Base-by-base conservation (phyloP, 1,284 basidiomycete genomes). In the Ceratobasidium sp. region DNA sequence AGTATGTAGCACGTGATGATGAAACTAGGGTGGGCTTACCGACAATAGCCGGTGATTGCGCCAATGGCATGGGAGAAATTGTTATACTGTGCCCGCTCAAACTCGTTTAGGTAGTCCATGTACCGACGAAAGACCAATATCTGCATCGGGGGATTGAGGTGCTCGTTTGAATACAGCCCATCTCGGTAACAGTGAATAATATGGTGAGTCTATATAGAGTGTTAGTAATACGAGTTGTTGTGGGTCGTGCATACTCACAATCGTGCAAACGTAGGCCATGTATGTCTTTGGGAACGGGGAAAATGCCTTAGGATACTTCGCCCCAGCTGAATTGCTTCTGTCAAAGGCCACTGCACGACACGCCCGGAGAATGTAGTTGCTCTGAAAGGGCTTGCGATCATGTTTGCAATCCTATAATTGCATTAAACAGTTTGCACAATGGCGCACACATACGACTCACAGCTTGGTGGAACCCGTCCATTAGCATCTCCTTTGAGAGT, bases 271-370 rank as follows among this genome's bases (percentile, higher is more conserved):
- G 15, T 29, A 59, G 4, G 56, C 56, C 24, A 59, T 14, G 27
- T 29, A 59, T 29, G 24, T 8, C 27, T 19, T 19, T 14, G 27
- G 56, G 19, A 59, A 31, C 15, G 56, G 56, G 8, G 17, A 22
- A n/a, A 59, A 59, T 31, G n/a, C 17, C n/a, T 59, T 27, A 19
- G 56, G 56, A 29, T 31, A 33, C 56, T 31, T 59, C 24, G 31
- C 19, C 7, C 11, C 56, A 8, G 9, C 14, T 1, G 29, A 14
- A 14, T 31, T 19, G 9, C 11, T 8, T 8, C 56, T 29, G 33
- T 11, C 27, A n/a, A 59, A 59, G 27, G 31, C 56, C 3, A 36
- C 56, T 1, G 24, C 56, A n/a, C 56, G 56, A 33, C 56, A 59
- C 4, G 56, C 56, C 31, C 31, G 19, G 17, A 15, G 7, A 33